phyloP scores from a whole-genome alignment of 1,284 basidiomycete genomes.

The Mycosarcoma mackinlayi region DNA sequence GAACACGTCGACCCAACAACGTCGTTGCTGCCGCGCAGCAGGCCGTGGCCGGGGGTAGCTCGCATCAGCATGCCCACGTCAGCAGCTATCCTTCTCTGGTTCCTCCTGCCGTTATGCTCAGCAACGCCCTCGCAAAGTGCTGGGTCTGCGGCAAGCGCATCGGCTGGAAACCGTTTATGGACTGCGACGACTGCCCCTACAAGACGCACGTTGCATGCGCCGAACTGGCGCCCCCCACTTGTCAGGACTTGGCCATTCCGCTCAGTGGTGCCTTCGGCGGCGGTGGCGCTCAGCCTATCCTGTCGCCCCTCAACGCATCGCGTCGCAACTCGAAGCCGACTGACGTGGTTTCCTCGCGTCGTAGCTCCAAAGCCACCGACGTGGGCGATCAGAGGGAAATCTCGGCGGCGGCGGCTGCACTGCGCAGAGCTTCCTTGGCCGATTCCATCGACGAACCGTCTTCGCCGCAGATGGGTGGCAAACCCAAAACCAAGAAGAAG shows the following conservation, averaged over 20 bases:
- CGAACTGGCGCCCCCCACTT: conserved; percentile 58
- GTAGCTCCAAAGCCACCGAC: conserved; percentile 26
- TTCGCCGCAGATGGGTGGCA: conserved; percentile 12
- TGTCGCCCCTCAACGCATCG: conserved; percentile 43
- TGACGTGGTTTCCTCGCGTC: conserved; percentile 7
- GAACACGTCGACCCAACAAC: conserved; percentile 48
- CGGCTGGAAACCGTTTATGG: conserved; percentile 64
- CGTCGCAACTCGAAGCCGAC: conserved; percentile 35
- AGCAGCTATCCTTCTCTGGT: conserved; percentile 45
- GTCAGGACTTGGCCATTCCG: conserved; percentile 57
- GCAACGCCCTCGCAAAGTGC: conserved; percentile 62
- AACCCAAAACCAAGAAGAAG: conserved; percentile 43
- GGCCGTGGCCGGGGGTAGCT: conserved; percentile 18
- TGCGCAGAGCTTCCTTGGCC: conserved; percentile 23
- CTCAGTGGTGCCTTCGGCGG: conserved; percentile 8
- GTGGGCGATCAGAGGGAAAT: conserved; percentile 42
- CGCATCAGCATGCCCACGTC: conserved; percentile 13
- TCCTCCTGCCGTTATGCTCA: conserved; percentile 61
- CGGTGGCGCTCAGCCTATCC: conserved; percentile 29
- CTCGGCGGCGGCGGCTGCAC: conserved; percentile 46
- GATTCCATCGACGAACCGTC: conserved; percentile 22
- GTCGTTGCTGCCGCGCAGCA: conserved; percentile 40
- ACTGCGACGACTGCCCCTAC: conserved; percentile 66
- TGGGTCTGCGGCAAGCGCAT: conserved; percentile 60
- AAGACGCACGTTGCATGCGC: conserved; percentile 63